Percentiles rank a stretch among this genome's conserved stretches.
These are phyloP conservation scores for Aspergillus arachidicola DNA, from an alignment of 2,329 filamentous ascomycete genomes.

Conservation along the genomic window DNA sequence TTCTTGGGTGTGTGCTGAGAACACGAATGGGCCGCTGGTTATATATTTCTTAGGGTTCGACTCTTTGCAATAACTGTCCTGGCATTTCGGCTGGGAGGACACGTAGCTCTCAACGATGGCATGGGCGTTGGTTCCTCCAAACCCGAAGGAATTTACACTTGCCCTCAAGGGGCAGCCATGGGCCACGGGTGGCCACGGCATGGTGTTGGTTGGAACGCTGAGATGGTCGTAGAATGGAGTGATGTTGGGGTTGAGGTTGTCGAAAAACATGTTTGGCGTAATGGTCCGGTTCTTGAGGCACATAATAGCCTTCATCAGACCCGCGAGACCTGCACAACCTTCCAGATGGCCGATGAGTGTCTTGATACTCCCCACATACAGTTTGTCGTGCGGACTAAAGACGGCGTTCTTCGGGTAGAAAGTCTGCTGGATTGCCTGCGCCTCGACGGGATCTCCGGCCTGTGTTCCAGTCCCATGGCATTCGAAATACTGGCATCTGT, in stretches of 20 bases:
- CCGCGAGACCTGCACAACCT: slow-evolving; percentile 35
- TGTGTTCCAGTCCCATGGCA: slow-evolving; percentile 49
- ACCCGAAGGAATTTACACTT: slow-evolving; percentile 52
- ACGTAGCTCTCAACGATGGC: slow-evolving; percentile 40
- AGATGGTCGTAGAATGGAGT: slow-evolving; percentile 28
- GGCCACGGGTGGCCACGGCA: slow-evolving; percentile 25
- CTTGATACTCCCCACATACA: slow-evolving; percentile 34
- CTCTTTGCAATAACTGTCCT: background rate
- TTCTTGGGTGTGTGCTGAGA: background rate
- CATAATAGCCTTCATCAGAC: slow-evolving; percentile 39
- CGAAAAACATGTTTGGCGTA: slow-evolving; percentile 33
- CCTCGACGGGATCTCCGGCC: slow-evolving; percentile 36
- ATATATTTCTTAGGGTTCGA: too few relatives aligned
- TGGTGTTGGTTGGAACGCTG: slow-evolving; percentile 22
- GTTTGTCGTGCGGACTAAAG: background rate
- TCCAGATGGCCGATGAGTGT: slow-evolving; percentile 40
- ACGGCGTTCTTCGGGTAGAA: slow-evolving; percentile 20
- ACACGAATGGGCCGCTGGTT: background rate
- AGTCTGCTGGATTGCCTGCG: slow-evolving; percentile 26
- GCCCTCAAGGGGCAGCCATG: slow-evolving; percentile 33
- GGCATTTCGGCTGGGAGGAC: background rate
- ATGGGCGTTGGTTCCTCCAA: slow-evolving; percentile 42
- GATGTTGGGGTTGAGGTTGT: slow-evolving; percentile 29
- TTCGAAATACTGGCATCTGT: slow-evolving; percentile 49
- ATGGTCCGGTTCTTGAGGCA: slow-evolving; percentile 42